These are phyloP conservation scores for Mycena haematopus DNA, from an alignment of 768 basidiomycete genomes.

Conservation along the genomic window DNA sequence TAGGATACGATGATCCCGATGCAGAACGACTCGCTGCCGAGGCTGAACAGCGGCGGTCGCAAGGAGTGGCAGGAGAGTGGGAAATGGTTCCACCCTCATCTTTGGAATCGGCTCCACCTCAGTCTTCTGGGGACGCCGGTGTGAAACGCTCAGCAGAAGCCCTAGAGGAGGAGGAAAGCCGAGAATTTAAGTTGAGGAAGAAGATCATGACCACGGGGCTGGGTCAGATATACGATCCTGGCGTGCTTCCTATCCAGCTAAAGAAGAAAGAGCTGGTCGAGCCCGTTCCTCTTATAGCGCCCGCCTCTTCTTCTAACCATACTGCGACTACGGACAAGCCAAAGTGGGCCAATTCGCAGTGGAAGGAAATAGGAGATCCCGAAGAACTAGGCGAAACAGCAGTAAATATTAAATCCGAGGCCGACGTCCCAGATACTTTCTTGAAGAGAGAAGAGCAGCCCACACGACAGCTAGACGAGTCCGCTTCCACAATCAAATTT, in stretches of 20 bases:
- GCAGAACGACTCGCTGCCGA: conserved; percentile 68
- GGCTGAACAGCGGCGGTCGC: conserved; percentile 59
- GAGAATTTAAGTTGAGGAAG: conserved; percentile 72
- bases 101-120: conserved; percentile 32
- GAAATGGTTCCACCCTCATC: conserved; percentile 55
- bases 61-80: conserved; percentile 84
- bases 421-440: not conserved
- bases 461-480: not conserved
- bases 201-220: conserved; percentile 65
- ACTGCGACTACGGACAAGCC: conserved; percentile 24
- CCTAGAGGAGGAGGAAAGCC: conserved; percentile 57
- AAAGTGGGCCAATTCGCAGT: conserved; percentile 44
- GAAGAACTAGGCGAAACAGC: not conserved
- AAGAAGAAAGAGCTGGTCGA: conserved; percentile 57
- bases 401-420: conserved; percentile 4
- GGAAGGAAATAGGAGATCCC: conserved; percentile 33
- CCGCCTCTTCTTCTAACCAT: conserved; percentile 19
- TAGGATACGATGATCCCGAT: conserved; percentile 84
- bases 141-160: conserved; percentile 48
- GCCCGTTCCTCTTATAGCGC: conserved; percentile 17
- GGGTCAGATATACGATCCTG: conserved; percentile 85
- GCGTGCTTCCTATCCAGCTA: conserved; percentile 66
- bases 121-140: conserved; percentile 30
- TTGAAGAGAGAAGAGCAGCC: conserved; percentile 15
- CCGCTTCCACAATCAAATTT: conserved; percentile 10